A percentile compares a stretch with the other conserved stretches of the same genome.
Conservation (phyloP, 2,329 filamentous ascomycete species). For the Pseudogymnoascus sp. region DNA sequence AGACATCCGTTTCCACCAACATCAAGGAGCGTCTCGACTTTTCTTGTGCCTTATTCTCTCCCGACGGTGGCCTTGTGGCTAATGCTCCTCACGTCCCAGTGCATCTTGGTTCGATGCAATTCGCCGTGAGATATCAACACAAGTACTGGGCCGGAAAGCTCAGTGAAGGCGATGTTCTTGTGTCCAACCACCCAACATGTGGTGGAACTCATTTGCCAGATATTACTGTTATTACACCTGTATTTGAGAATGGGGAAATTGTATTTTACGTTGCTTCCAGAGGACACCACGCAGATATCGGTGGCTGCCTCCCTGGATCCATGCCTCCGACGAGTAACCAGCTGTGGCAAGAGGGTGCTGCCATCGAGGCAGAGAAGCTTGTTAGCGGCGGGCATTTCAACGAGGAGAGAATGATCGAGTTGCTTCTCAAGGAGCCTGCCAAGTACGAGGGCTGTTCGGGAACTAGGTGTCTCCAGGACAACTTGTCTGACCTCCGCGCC, state of each 20-base stretch:
- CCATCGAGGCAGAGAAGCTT: slow-evolving; percentile 61
- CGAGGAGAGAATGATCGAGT: slow-evolving; percentile 64
- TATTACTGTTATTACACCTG: slow-evolving; percentile 73
- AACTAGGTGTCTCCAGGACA: slow-evolving; percentile 72
- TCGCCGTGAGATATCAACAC: slow-evolving; percentile 59
- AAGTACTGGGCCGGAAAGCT: slow-evolving; percentile 70
- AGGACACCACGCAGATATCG: slow-evolving; percentile 78
- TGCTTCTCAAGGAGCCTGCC: slow-evolving; percentile 67
- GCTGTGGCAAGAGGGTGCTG: slow-evolving; percentile 57
- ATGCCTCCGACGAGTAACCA: slow-evolving; percentile 72
- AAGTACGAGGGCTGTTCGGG: slow-evolving; percentile 69
- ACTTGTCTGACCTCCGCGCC: slow-evolving; percentile 78
- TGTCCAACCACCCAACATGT: slow-evolving; percentile 73
- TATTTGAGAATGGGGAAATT: slow-evolving; percentile 64
- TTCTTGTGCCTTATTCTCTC: slow-evolving; percentile 71
- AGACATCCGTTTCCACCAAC: slow-evolving; percentile 69
- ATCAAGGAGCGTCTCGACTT: slow-evolving; percentile 77
- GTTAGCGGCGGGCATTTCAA: slow-evolving; percentile 73
- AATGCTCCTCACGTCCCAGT: slow-evolving; percentile 74
- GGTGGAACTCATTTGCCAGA: slow-evolving; percentile 79
- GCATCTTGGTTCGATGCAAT: slow-evolving; percentile 65
- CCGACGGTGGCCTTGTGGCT: slow-evolving; percentile 64
- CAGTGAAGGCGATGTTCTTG: slow-evolving; percentile 69
- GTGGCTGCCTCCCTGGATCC: slow-evolving; percentile 71
- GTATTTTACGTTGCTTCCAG: slow-evolving; percentile 76